phyloP scores from a whole-genome alignment of 2,329 filamentous ascomycete species.

The Orbilia javanica region DNA sequence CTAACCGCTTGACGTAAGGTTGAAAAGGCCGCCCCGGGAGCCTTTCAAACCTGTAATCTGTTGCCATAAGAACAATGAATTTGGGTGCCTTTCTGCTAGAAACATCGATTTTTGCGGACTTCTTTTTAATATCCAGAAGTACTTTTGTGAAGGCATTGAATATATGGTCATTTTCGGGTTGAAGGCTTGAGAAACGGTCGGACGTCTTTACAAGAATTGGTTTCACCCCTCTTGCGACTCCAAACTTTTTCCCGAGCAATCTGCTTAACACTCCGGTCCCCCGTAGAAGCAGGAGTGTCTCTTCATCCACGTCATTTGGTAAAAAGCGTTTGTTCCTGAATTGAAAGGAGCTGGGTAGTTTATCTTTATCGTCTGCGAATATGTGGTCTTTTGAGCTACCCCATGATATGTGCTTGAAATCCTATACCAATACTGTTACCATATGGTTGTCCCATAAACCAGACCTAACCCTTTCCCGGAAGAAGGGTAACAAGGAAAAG shows the following conservation, averaged over 20 bases:
- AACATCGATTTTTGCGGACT: neutral
- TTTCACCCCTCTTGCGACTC: neutral
- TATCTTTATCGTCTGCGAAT: neutral
- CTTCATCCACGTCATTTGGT: neutral
- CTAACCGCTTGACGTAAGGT: neutral
- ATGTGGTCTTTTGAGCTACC: conserved; percentile 5
- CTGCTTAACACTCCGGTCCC: conserved; percentile 5
- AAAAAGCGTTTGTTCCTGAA: neutral
- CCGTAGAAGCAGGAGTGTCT: neutral
- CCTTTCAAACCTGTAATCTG: neutral
- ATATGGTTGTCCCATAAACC: too few species aligned
- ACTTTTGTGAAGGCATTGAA: neutral
- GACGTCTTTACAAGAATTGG: conserved; percentile 11
- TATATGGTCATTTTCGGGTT: neutral
- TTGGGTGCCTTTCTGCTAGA: neutral
- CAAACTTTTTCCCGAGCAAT: neutral
- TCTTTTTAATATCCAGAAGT: neutral
- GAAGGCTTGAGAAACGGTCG: neutral
- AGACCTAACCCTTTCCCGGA: too few species aligned
- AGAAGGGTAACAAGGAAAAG: too few species aligned
- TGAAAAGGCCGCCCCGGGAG: neutral
- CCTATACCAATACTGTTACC: too few species aligned
- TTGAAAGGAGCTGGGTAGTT: neutral
- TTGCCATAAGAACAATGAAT: neutral
- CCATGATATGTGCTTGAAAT: conserved; percentile 11